Evolutionary conservation across 305 asterid genomes (phyloP), one percentile per base, ranked within the genome.

Genomic region (Ajuga reptans): DNA sequence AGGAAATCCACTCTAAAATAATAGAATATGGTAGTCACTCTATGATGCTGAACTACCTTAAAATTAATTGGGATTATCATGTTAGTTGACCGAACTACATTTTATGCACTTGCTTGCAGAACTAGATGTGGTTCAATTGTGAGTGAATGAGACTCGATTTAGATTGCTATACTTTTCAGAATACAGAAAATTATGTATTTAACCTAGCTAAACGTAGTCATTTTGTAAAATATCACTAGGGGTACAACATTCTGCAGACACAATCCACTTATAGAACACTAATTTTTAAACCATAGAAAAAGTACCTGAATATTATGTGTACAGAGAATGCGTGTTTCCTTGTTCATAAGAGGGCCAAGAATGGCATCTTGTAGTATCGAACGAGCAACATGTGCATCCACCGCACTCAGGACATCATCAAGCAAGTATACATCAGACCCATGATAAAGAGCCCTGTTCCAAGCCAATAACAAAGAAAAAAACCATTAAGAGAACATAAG

Each of bases 371-470:
- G 84, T 58, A 93, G 78, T 75, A 93, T 91, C 31, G 87, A 81
- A 68, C 78, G 79, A 69, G 95, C 96, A 75, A 93, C 99, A 74
- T 93, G 99, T 58, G 96, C 95, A 78, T 93, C 99, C 60, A 91
- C 99, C 29, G 99, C 95, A 85, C 99, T 91, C 77, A 93, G 90
- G 72, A 93, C 88, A 79, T 93, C 97, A 66, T 93, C 99, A 46
- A 93, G 96, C 77, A 93, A 80, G 85, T 81, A 85, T 70, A 77
- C 68, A 53, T 91, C 86, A 3, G 93, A 77, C 64, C 79, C 87
- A 52, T 79, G 90, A 77, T 91, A 93, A 73, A 93, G 70, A 67
- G 99, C 97, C 84, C 99, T 93, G 87, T 59, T 31, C 45, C 76
- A 78, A 65, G 46, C 46, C 63, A 53, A 76, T 55, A 51, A 79